Evolutionary conservation across 768 basidiomycete species (phyloP).

Genomic region (Podaxis carcinomalis): DNA sequence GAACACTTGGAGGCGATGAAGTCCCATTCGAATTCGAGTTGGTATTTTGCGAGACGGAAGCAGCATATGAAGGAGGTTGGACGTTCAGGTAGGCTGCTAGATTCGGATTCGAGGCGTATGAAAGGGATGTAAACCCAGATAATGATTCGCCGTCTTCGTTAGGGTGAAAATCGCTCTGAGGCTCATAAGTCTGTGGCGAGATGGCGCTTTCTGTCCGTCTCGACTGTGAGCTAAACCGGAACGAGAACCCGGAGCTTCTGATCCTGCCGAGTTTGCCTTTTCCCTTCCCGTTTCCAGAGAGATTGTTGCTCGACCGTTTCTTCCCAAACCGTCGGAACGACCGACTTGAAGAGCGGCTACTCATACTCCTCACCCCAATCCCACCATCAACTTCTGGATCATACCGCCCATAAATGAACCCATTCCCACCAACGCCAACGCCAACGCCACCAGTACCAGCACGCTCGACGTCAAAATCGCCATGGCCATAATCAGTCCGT

Average conservation of each 20-base stretch:
- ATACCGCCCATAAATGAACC: conserved; percentile 9
- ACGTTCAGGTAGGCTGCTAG: conserved; percentile 13
- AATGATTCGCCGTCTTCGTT: neutral
- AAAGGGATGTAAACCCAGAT: conserved; percentile 15
- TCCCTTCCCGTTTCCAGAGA: neutral
- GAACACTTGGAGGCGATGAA: conserved; percentile 20
- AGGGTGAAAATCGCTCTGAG: neutral
- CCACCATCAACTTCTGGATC: conserved; percentile 2
- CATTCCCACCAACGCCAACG: conserved; percentile 16
- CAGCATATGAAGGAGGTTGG: conserved; percentile 28
- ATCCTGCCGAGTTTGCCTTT: neutral
- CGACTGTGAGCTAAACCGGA: neutral
- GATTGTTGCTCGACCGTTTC: neutral
- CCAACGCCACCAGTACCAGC: neutral
- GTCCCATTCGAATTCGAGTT: conserved; percentile 9
- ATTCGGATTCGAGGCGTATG: conserved; percentile 23
- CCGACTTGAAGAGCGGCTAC: conserved; percentile 3
- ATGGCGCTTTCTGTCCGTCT: neutral
- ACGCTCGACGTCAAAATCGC: conserved; percentile 12
- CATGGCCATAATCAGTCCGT: conserved; percentile 13
- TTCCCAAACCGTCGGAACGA: neutral
- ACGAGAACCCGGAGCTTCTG: neutral
- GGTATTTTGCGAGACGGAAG: conserved; percentile 20
- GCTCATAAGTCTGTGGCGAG: neutral
- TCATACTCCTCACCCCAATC: neutral